Base-by-base conservation (phyloP, 192 early-diverging fungal genomes). In the Backusella parvicylindrica region DNA sequence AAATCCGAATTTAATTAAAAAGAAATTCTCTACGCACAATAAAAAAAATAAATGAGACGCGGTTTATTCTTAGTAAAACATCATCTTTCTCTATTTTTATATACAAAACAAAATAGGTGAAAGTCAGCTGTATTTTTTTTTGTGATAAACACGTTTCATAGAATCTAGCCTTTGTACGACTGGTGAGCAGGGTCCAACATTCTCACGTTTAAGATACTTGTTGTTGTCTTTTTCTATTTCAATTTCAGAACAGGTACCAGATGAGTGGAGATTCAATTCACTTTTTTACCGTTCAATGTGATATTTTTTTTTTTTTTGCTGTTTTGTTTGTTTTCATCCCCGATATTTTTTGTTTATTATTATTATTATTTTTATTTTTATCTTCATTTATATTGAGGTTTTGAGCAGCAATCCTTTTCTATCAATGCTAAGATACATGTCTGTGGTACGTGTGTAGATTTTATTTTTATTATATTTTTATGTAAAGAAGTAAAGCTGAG, bases 241-340 rank as follows among this genome's bases (percentile, higher is more conserved):
- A 56, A 56, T 56, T 26, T 56, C 53, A 60, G 53, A 60, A 60
- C 53, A 60, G 53, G 53, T 28, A 60, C 53, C 53, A 60, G 53
- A 28, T 26, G 50, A 12, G 50, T 56, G 50, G 50, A 56, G 50
- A 56, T 56, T 56, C 50, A 56, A 56, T 23, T 26, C 49, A 50
- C n/a, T 21, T 50, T 21, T 21, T 50, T 21, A 23, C 49, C 49
- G n/a, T 50, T 3, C 47, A 50, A 50, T 8, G 47, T 50, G 47
- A 50, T 23, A 50, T 50, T 50, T 21, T 50, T 50, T 50, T 50
- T 50, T 21, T 50, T 50, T 50, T 50, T 50, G 8, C 9, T 26
- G 0, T 26, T 56, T 56, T 56, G 50, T 56, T 56, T 56, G 50
- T 56, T 56, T 56, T 56, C 50, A 56, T 56, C 50, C 50, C 50